Evolutionary conservation across 352 stramenopile species (phyloP), one percentile per base, ranked within the genome.

Genomic region (Phytophthora multivora): DNA sequence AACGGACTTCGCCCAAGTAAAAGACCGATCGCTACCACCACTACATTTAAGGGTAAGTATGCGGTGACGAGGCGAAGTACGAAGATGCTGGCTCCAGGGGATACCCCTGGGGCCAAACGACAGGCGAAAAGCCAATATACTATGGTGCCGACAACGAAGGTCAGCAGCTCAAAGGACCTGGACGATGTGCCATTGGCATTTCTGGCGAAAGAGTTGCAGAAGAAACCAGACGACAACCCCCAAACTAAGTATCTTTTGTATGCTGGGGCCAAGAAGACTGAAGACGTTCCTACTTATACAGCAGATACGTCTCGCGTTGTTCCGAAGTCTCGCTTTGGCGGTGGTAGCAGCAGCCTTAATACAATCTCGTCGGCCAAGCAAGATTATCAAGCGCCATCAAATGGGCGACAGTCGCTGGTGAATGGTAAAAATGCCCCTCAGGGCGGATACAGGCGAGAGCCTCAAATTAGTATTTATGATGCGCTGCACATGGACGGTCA

Each of bases 391-490:
- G 23, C 18, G 23, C 15, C 19, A 18, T 36, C 36, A 58, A 70
- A 39, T 43, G 42, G 35, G 38, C 36, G 52, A 10, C 16, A 54
- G 26, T 51, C 40, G 7, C 39, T 66, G 46, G 11, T 51, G 41
- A 62, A 54, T 15, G 52, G 51, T 35, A 66, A 63, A 33, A 63
- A 12, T 42, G 36, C 26, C 25, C 13, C 42, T 38, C 50, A 40
- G 51, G 46, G 41, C 30, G 54, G 46, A 62, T 88, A 71, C 43
- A 71, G 36, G 36, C 73, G 58, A 39, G 72, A 86, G 13, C 74
- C 59, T 42, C 79, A 88, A 58, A 72, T 88, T 16, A 80, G 75
- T 72, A 71, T 88, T 58, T 85, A 86, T 66, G 74, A 85, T 40
- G 79, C 79, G 30, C 59, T 88, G 25, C 63, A 79, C 41, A 60